Base-by-base conservation (phyloP, 345 rosid genomes). In the Aquilaria malaccensis region DNA sequence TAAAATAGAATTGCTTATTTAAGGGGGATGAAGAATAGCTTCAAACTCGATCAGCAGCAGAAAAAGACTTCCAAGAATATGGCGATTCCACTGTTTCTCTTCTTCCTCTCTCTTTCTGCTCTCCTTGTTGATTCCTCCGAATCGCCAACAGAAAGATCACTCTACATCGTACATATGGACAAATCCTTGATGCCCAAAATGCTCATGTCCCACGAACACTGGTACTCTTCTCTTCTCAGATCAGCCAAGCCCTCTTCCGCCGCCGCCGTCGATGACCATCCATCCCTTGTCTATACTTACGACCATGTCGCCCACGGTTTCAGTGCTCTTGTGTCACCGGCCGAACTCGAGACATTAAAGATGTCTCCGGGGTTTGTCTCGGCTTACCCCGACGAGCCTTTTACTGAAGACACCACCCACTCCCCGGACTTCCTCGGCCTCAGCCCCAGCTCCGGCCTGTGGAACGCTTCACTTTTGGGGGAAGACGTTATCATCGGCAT, bases 101-200 rank as follows among this genome's bases (percentile, higher is more conserved):
- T 22, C 22, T 22, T 37, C 43, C 43, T 37, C 43, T 37, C 43
- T 9, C 4, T 37, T 3, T 37, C 7, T 37, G 7, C 7, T 37
- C 43, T 37, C 7, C 43, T 37, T 37, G 43, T 9, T 37, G 4
- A 4, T 9, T 37, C 43, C 7, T 22, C 22, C 22, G 43, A 37
- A 37, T 22, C 22, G 22, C 4, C 43, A 37, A 37, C 43, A 9
- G 7, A 37, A 9, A 37, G 43, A 37, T 37, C 43, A 37, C 7
- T 37, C 4, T 72, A 69, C 48, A 78, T 78, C 51, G 70, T 78
- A 13, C 77, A 72, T 65, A 75, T 78, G 79, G 72, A 78, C 66
- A 70, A 62, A 37, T 64, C 63, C 30, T 30, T 52, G 5, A 78
- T 78, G 82, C 79, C 82, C 59, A 64, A 67, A 61, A 50, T 14